Percentiles rank a stretch among this genome's conserved stretches.
These are phyloP conservation scores for Pseudogymnoascus sp. DNA, from an alignment of 2,329 filamentous ascomycete species.

Conservation along the genomic window DNA sequence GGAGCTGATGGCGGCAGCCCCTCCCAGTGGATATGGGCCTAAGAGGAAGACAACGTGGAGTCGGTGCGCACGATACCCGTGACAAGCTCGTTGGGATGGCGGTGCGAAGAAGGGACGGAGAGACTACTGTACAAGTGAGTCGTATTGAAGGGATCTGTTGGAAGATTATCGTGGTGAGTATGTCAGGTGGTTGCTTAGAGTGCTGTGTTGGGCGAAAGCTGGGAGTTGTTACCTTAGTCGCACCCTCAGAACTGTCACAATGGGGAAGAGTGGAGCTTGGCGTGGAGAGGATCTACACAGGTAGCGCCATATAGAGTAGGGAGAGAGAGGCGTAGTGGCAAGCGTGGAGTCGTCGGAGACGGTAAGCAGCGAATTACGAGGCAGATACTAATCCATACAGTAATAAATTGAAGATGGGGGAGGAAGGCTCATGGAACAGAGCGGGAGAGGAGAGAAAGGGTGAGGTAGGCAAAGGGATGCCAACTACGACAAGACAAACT, in stretches of 20 bases:
- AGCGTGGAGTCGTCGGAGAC: not conserved
- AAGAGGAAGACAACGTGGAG: slow-evolving; percentile 8
- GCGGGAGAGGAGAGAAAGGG: not conserved
- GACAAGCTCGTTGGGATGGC: not conserved
- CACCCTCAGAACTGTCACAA: not conserved
- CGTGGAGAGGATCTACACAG: not conserved
- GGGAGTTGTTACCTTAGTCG: slow-evolving; percentile 3
- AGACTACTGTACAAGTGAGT: not conserved
- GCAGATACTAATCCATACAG: slow-evolving; percentile 6
- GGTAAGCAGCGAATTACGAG: not conserved
- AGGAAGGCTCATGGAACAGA: not conserved
- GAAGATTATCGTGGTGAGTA: slow-evolving; percentile 1
- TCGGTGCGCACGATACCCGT: slow-evolving; percentile 6
- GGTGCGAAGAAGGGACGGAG: not conserved
- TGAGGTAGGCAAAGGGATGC: not conserved
- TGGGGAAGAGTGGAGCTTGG: slow-evolving; percentile 4
- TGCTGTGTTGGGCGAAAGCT: not conserved
- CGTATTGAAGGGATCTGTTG: not conserved
- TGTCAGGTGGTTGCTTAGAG: not conserved
- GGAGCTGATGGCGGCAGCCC: slow-evolving; percentile 74
- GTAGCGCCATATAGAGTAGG: not conserved
- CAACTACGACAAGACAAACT: not conserved
- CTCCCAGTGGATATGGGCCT: slow-evolving; percentile 22
- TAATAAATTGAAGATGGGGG: not conserved
- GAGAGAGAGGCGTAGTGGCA: not conserved